Evolutionary conservation across 176 grass and related monocot species (phyloP).

Genomic region (Zea mays): DNA sequence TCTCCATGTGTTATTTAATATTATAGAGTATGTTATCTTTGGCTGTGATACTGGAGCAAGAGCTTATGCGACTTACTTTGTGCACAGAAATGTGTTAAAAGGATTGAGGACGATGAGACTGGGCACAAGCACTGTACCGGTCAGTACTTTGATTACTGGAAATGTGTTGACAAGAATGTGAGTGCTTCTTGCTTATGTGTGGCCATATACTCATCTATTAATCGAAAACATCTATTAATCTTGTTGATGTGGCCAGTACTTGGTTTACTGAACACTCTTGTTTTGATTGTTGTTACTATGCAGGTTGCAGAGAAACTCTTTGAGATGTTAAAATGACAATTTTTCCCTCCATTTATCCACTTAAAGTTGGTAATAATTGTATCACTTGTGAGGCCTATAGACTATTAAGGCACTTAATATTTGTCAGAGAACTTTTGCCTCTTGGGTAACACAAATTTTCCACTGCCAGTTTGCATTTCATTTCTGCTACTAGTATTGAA

Average conservation of each 20-base stretch:
- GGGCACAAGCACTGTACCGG: conserved; percentile 94
- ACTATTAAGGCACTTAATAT: conserved; percentile 38
- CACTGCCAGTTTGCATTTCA: conserved; percentile 16
- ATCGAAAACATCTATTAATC: background rate
- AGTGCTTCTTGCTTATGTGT: conserved; percentile 32
- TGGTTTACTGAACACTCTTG: conserved; percentile 2
- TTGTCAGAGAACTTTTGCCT: conserved; percentile 41
- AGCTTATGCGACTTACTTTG: conserved; percentile 41
- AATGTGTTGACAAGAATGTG: conserved; percentile 84
- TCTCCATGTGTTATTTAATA: background rate
- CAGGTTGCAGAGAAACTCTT: conserved; percentile 92
- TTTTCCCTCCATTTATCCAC: conserved; percentile 24
- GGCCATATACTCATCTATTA: background rate
- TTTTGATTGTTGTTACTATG: conserved; percentile 20
- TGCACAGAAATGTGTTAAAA: conserved; percentile 70
- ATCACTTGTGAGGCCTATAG: background rate
- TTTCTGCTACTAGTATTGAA: conserved; percentile 22
- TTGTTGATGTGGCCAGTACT: conserved; percentile 10
- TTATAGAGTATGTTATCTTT: conserved; percentile 20
- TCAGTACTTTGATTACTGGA: conserved; percentile 94
- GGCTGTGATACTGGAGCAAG: conserved; percentile 21
- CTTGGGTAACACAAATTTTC: conserved; percentile 28
- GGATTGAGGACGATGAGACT: conserved; percentile 67
- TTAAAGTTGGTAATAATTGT: conserved; percentile 39
- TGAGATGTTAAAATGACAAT: conserved; percentile 61